These are phyloP conservation scores for Talaromyces liani DNA, from an alignment of 495 filamentous ascomycete species.

Conservation along the genomic window DNA sequence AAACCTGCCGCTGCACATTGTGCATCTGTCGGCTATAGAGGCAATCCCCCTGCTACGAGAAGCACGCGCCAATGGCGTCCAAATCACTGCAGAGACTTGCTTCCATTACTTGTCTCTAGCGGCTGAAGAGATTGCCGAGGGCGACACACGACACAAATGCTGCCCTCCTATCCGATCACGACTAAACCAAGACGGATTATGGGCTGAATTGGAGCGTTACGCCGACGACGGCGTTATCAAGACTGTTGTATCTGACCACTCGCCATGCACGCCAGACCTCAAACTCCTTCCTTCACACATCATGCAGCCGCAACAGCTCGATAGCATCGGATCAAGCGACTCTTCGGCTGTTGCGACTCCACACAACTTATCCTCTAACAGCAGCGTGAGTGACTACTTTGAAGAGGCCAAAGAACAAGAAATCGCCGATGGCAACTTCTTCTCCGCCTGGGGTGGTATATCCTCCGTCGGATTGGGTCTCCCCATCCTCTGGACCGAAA, in stretches of 20 bases:
- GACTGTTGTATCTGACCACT: slow-evolving; percentile 95
- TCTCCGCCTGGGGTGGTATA: slow-evolving; percentile 93
- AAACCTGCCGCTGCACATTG: slow-evolving; percentile 82
- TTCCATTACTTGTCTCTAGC: slow-evolving; percentile 96
- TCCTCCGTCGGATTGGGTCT: slow-evolving; percentile 89
- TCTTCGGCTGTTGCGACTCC: slow-evolving; percentile 6
- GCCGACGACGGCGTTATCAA: slow-evolving; percentile 71
- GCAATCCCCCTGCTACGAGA: slow-evolving; percentile 82
- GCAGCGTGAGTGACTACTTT: slow-evolving; percentile 6
- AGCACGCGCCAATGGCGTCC: slow-evolving; percentile 70
- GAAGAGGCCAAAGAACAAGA: slow-evolving; percentile 14
- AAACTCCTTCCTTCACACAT: slow-evolving; percentile 76
- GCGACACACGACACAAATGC: slow-evolving; percentile 95
- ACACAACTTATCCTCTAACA: neutral
- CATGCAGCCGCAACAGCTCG: slow-evolving; percentile 12
- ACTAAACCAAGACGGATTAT: slow-evolving; percentile 80
- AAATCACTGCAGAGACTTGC: slow-evolving; percentile 95
- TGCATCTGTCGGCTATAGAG: slow-evolving; percentile 87
- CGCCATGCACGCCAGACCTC: slow-evolving; percentile 88
- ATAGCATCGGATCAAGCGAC: neutral
- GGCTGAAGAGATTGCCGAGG: slow-evolving; percentile 75
- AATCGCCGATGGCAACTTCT: slow-evolving; percentile 68
- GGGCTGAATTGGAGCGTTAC: slow-evolving; percentile 64
- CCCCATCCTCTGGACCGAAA: slow-evolving; percentile 82
- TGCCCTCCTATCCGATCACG: slow-evolving; percentile 88